phyloP scores from a whole-genome alignment of 2,329 filamentous ascomycete genomes.

The Pleomassaria siparia region DNA sequence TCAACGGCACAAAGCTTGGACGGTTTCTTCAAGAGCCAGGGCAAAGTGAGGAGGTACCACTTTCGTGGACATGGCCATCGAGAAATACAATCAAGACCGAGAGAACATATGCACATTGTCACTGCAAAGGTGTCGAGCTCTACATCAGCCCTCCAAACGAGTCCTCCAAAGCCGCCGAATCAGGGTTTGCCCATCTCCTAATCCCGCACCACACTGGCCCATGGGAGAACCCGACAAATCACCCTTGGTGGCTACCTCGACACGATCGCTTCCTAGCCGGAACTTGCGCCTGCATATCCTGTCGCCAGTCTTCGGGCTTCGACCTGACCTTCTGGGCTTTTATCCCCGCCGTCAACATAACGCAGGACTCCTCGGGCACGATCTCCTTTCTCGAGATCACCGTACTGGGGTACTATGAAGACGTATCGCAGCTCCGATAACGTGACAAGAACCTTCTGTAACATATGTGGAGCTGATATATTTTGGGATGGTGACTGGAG shows the following conservation, averaged over 20 bases:
- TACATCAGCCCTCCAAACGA: conserved; percentile 38
- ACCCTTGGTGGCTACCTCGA: conserved; percentile 33
- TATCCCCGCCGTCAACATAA: conserved; percentile 39
- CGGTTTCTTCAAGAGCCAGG: conserved; percentile 21
- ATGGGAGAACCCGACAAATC: conserved; percentile 17
- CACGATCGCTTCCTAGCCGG: conserved; percentile 43
- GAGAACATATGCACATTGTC: conserved; percentile 45
- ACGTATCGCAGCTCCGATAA: conserved; percentile 47
- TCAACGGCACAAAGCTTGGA: conserved; percentile 24
- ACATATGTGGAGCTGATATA: conserved; percentile 48
- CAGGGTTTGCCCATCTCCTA: conserved; percentile 45
- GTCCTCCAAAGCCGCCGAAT: conserved; percentile 32
- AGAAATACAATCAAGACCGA: conserved; percentile 9
- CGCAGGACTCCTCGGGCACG: conserved; percentile 29
- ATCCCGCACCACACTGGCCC: conserved; percentile 17
- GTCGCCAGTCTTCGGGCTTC: conserved; percentile 45
- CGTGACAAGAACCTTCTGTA: conserved; percentile 53
- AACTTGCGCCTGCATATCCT: conserved; percentile 52
- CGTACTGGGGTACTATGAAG: conserved; percentile 45
- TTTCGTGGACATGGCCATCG: conserved; percentile 23
- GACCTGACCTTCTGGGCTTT: conserved; percentile 55
- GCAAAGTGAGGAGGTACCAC: conserved; percentile 16
- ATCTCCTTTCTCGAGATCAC: conserved; percentile 13
- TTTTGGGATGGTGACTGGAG: conserved; percentile 49
- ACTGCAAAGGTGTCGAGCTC: conserved; percentile 51